These are phyloP conservation scores for Eucalyptus dawsonii DNA, from an alignment of 345 rosid species.

Conservation along the genomic window DNA sequence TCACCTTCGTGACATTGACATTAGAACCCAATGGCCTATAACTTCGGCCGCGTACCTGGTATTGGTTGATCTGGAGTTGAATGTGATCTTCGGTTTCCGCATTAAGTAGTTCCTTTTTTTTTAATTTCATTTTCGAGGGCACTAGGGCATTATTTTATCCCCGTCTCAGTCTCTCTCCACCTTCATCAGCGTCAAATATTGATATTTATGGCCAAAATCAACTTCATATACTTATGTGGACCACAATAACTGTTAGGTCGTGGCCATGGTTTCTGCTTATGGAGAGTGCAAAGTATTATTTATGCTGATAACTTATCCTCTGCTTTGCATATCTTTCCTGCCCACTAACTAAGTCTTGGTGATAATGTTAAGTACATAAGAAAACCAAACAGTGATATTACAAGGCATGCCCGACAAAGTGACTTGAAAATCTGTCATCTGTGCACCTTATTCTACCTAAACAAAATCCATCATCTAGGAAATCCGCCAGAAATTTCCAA, in stretches of 20 bases:
- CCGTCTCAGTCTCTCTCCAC: neutral
- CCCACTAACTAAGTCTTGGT: neutral
- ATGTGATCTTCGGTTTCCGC: neutral
- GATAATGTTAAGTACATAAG: neutral
- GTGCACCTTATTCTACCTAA: neutral
- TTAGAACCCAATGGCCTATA: neutral
- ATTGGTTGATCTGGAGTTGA: neutral
- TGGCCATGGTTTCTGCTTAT: neutral
- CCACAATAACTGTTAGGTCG: neutral
- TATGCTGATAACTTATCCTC: neutral
- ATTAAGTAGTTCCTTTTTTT: neutral
- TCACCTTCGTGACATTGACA: neutral
- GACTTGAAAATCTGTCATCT: neutral
- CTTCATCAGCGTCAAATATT: neutral
- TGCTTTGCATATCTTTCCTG: neutral
- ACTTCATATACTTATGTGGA: neutral
- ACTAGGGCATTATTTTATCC: neutral
- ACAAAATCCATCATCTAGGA: neutral
- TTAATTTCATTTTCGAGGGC: neutral
- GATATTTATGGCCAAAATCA: neutral
- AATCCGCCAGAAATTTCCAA: neutral
- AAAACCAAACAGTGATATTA: neutral
- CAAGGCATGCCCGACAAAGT: neutral
- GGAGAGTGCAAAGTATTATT: neutral
- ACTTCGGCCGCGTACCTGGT: neutral